Conservation (phyloP, 2,329 filamentous ascomycete genomes). For the Xylariomycetidae sp. region DNA sequence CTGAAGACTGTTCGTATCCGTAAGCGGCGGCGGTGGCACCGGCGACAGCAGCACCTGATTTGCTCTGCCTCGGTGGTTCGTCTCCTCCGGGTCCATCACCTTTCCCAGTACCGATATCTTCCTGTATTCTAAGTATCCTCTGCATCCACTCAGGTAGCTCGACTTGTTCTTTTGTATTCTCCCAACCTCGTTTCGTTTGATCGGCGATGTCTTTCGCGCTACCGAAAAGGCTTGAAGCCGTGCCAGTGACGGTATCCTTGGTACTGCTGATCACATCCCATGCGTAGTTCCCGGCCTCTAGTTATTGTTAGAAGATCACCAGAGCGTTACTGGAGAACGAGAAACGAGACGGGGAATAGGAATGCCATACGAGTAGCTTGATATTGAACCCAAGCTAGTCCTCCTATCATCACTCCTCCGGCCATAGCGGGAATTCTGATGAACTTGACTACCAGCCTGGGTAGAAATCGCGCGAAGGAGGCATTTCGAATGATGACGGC, state of each 20-base stretch:
- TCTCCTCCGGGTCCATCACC: conserved; percentile 42
- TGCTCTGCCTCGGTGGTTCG: conserved; percentile 56
- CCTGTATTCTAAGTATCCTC: conserved; percentile 60
- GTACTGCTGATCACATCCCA: conserved; percentile 71
- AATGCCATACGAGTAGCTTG: conserved; percentile 74
- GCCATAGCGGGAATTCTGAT: conserved; percentile 84
- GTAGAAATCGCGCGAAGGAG: conserved; percentile 64
- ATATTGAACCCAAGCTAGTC: conserved; percentile 90
- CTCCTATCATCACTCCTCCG: conserved; percentile 81
- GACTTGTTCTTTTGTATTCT: conserved; percentile 73
- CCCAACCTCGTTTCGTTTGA: conserved; percentile 77
- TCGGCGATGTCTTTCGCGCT: conserved; percentile 70
- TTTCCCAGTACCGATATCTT: conserved; percentile 49
- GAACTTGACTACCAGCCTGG: conserved; percentile 88
- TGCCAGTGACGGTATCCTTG: conserved; percentile 63
- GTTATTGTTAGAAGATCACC: neutral
- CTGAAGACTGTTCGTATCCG: conserved; percentile 65
- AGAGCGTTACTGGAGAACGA: neutral
- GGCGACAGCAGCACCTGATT: conserved; percentile 55
- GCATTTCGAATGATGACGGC: conserved; percentile 59
- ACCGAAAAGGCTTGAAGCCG: conserved; percentile 66
- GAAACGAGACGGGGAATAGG: neutral
- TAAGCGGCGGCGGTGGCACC: conserved; percentile 72
- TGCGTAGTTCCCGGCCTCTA: conserved; percentile 46
- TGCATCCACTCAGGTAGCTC: conserved; percentile 74